Evolutionary conservation across 2,329 filamentous ascomycete species (phyloP), one percentile per base, ranked within the genome.

Genomic region (Fusarium proliferatum): DNA sequence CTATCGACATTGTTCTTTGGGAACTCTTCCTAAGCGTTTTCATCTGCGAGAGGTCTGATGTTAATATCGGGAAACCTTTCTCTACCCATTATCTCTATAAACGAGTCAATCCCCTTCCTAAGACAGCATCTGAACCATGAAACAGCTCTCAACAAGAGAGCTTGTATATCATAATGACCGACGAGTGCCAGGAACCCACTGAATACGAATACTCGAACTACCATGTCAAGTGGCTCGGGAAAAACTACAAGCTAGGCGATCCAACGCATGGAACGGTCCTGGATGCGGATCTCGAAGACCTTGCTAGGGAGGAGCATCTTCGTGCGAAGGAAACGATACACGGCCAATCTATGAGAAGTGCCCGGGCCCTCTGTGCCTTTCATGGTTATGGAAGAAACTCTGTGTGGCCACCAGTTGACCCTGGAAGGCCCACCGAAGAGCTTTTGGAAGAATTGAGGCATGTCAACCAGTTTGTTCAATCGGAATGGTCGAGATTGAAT

Each of bases 351-450:
- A 52, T 53, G 55, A 7, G 4, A 19, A 42, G 17, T 13, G 34
- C 39, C 23, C 46, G 30, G 38, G 36, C n/a, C n/a, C 13, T 30
- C 45, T 53, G 57, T 38, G 48, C 43, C 43, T 19, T 34, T 23
- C n/a, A 38, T 41, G 60, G 61, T 9, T 64, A 64, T 36, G 73
- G 64, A 9, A 43, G 23, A 55, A 41, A 49, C 38, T 48, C 67
- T 23, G 61, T 63, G 17, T 76, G 70, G 70, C 73, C 73, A 19
- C 67, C 73, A 5, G 39, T 67, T n/a, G 61, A 76, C 21, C 67
- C 73, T 34, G 62, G 67, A 19, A 48, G 36, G 30, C 17, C 58
- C 30, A 30, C 46, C 3, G 12, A 23, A 19, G 33, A 64, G 8
- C 51, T 72, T 15, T 30, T 49, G n/a, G 11, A 33, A 21, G 38